Conservation (phyloP, 257 asterid species). For the Gentiana dahurica region DNA sequence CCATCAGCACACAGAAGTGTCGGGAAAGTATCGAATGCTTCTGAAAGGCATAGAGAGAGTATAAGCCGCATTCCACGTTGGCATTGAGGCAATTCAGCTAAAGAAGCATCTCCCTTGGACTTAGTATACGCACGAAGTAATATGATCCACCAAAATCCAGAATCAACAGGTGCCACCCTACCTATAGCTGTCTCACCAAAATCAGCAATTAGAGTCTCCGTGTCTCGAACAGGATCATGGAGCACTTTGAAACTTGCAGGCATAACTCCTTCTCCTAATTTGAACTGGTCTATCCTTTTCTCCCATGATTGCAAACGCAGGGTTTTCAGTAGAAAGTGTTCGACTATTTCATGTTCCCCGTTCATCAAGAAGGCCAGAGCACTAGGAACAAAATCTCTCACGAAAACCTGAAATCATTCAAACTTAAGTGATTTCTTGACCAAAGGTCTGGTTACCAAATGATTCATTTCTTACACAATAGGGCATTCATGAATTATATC, state of each 20-base stretch:
- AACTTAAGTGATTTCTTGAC: no score
- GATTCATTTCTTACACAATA: no score
- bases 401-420: constrained; percentile 49
- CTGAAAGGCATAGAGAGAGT: constrained; percentile 69
- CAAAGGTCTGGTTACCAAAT: neutral
- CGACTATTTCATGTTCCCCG: constrained; percentile 93
- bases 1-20: constrained; percentile 96
- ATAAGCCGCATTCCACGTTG: constrained; percentile 86
- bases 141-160: constrained; percentile 99
- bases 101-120: constrained; percentile 82
- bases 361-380: constrained; percentile 91
- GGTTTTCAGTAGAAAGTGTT: constrained; percentile 73
- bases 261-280: constrained; percentile 86
- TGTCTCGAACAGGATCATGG: constrained; percentile 70
- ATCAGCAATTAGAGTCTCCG: constrained; percentile 78
- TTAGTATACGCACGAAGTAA: constrained; percentile 85
- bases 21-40: constrained; percentile 91
- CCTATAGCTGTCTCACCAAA: constrained; percentile 95
- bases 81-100: constrained; percentile 70
- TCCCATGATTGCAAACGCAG: constrained; percentile 90
- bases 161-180: constrained; percentile 94
- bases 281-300: constrained; percentile 83
- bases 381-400: constrained; percentile 88
- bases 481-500: no score
- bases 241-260: constrained; percentile 95